These are phyloP conservation scores for Coccomyxa sp. DNA, from an alignment of 139 green algal species.

Conservation along the genomic window DNA sequence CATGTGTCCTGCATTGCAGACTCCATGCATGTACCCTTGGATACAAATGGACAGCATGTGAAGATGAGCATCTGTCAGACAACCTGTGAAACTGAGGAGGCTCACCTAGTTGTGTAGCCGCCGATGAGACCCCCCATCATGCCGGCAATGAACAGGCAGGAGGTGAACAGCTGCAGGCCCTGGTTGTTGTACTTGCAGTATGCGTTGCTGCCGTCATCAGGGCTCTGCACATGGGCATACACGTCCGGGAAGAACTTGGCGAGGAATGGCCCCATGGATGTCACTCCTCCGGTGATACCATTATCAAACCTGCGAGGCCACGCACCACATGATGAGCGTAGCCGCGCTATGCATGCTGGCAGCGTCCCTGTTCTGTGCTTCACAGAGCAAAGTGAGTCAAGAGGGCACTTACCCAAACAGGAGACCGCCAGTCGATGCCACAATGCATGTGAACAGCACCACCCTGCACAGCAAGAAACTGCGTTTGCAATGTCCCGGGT, in stretches of 20 bases:
- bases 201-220: not conserved
- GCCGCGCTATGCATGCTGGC: not conserved
- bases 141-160: constrained; percentile 37
- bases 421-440: constrained; percentile 41
- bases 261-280: constrained; percentile 40
- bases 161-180: constrained; percentile 66
- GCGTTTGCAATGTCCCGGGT: not conserved
- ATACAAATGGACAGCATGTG: not conserved
- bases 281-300: constrained; percentile 44
- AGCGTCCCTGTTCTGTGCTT: not conserved
- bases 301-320: constrained; percentile 22
- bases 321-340: not conserved
- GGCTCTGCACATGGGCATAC: not conserved
- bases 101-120: constrained; percentile 15
- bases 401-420: constrained; percentile 32
- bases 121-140: not conserved
- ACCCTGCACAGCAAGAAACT: not conserved
- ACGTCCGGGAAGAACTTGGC: constrained; percentile 49
- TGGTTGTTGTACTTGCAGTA: constrained; percentile 49
- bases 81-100: too few species aligned
- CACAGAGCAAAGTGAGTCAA: not conserved
- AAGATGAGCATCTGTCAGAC: not conserved
- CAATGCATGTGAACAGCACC: constrained; percentile 6
- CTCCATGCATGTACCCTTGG: not conserved
- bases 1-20: not conserved